Evolutionary conservation across 169 alveolate species (phyloP).

Genomic region (Babesia ovis): DNA sequence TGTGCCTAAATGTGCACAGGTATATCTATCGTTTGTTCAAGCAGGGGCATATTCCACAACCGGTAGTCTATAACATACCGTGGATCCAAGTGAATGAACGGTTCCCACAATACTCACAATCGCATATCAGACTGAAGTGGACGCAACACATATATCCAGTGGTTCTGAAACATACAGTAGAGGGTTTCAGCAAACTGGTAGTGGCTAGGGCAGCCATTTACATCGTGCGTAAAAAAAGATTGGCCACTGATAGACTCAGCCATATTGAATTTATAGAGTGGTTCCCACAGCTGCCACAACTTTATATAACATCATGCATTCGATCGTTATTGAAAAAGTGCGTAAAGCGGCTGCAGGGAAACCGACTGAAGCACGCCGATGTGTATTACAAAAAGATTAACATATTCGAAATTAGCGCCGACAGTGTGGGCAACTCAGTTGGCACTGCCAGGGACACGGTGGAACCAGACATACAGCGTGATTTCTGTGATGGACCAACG

Average conservation of each 20-base stretch:
- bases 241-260: slow-evolving; percentile 19
- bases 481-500: neutral
- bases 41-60: neutral
- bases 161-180: neutral
- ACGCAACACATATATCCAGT: slow-evolving; percentile 15
- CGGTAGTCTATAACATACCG: slow-evolving; percentile 45
- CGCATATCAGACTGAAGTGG: slow-evolving; percentile 44
- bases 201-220: slow-evolving; percentile 40
- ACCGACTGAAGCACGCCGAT: neutral
- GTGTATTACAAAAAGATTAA: neutral
- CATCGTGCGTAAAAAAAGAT: slow-evolving; percentile 9
- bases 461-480: neutral
- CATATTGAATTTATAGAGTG: slow-evolving; percentile 35
- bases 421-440: neutral
- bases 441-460: neutral
- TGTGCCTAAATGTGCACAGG: slow-evolving; percentile 22
- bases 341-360: neutral
- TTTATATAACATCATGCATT: slow-evolving; percentile 28
- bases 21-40: neutral
- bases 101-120: slow-evolving; percentile 29
- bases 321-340: slow-evolving; percentile 11
- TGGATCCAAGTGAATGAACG: slow-evolving; percentile 39
- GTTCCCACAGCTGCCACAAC: slow-evolving; percentile 56
- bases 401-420: neutral
- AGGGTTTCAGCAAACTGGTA: slow-evolving; percentile 31